A percentile compares a stretch with the other conserved stretches of the same genome.
phyloP scores from a whole-genome alignment of 2,329 filamentous ascomycete species.

The Neospermospora avenae region DNA sequence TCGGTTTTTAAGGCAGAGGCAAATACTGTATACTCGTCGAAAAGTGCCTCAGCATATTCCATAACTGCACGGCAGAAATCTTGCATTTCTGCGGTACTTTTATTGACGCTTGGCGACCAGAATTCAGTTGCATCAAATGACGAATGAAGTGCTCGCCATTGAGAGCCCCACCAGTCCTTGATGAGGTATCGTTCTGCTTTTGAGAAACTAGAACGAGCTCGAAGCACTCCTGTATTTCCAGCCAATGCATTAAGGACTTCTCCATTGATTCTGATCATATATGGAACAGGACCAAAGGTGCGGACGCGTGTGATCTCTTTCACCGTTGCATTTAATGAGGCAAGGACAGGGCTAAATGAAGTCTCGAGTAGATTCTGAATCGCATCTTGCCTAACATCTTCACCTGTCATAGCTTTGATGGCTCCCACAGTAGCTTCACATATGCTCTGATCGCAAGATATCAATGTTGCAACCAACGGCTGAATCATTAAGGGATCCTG shows the following conservation, averaged over 20 bases:
- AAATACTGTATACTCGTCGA: conserved; percentile 82
- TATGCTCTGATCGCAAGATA: conserved; percentile 76
- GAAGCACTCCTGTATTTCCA: conserved; percentile 51
- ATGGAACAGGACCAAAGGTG: conserved; percentile 56
- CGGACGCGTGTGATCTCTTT: conserved; percentile 41
- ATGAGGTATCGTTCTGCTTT: conserved; percentile 42
- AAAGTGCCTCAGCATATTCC: conserved; percentile 83
- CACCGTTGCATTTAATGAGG: conserved; percentile 44
- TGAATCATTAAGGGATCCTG: conserved; percentile 65
- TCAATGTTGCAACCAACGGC: conserved; percentile 72
- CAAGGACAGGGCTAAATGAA: conserved; percentile 44
- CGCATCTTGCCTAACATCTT: conserved; percentile 52
- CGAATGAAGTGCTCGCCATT: conserved; percentile 78
- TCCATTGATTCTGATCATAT: conserved; percentile 54
- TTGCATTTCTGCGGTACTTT: conserved; percentile 63
- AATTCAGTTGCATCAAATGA: conserved; percentile 79
- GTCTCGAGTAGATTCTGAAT: conserved; percentile 45
- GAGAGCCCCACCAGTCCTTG: conserved; percentile 72
- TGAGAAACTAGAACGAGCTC: conserved; percentile 26
- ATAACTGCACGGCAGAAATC: conserved; percentile 94
- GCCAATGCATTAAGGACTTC: conserved; percentile 56
- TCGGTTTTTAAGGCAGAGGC: conserved; percentile 45
- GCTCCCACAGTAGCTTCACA: conserved; percentile 78
- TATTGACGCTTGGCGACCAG: conserved; percentile 68
- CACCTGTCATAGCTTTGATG: conserved; percentile 75